Evolutionary conservation across 225 moss, liverwort and hornwort species (phyloP).

Genomic region (Rhytidiadelphus loreus): DNA sequence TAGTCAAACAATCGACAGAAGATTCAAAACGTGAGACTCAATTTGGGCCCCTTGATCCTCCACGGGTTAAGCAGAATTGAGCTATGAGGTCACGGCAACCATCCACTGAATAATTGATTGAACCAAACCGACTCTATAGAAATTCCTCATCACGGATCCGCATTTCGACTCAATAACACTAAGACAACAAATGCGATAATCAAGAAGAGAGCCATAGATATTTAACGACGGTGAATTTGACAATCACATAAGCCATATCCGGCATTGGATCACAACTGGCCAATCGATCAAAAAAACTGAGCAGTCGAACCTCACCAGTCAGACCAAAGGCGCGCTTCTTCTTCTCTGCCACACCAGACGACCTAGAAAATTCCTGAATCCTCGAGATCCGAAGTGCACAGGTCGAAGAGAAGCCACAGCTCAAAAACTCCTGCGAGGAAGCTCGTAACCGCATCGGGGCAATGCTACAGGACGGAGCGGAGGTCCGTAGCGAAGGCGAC

Average conservation of each 20-base stretch:
- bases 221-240: not conserved
- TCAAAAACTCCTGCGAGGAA: not conserved
- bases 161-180: not conserved
- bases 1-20: not conserved
- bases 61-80: not conserved
- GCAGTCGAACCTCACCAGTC: slow-evolving; percentile 5
- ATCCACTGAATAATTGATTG: not conserved
- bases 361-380: slow-evolving; percentile 7
- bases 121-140: not conserved
- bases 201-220: not conserved
- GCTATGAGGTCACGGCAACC: not conserved
- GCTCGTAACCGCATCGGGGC: slow-evolving; percentile 1
- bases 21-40: not conserved
- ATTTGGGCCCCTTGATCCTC: not conserved
- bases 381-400: slow-evolving; percentile 1
- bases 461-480: not conserved
- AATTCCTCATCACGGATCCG: not conserved
- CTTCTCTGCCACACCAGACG: not conserved
- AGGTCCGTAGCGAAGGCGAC: not conserved
- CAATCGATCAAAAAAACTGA: not conserved
- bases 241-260: not conserved
- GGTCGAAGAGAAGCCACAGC: not conserved
- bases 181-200: not conserved
- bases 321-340: not conserved
- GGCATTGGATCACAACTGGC: not conserved